Evolutionary conservation across 805 yeast species (phyloP), one percentile per base, ranked within the genome.

Genomic region (Aciculoconidium aculeatum): DNA sequence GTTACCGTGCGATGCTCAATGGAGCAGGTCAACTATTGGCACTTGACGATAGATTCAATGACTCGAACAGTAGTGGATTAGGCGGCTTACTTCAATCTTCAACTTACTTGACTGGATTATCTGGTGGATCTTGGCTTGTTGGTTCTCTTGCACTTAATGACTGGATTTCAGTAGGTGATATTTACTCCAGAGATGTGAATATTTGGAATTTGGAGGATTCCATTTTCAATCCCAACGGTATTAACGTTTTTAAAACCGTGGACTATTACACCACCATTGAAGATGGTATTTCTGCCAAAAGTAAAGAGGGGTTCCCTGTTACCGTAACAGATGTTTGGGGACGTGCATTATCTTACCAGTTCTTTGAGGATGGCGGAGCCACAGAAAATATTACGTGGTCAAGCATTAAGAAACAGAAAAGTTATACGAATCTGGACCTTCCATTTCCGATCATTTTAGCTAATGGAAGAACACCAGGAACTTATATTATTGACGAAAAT

Each of bases 121-220:
- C 79, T 30, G 77, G 76, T 4, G 84, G 83, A 38, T 71, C 77
- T 11, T 67, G 67, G 23, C 49, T 54, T 37, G 77, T 76, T 1
- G 83, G 84, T 28, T 35, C 42, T 23, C 34, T 63, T 17, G 61
- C 49, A n/a, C 39, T 61, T 29, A 64, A 63, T 32, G 45, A 61
- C 37, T 64, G 56, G 53, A 42, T 52, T 5, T 45, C 61, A 1
- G 59, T 61, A 7, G 53, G 33, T 5, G 55, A 57, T 21, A 49
- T 61, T 12, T 7, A 58, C 11, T 31, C 40, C 11, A 49, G 46
- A 5, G 33, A 44, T 7, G 32, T 39, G 9, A 47, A 48, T 14
- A 67, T 82, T 32, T 85, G 95, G 95, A 74, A 84, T 42, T 62
- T 85, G 30, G 65, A 65, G 8, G 61, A 76, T 40, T 65, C 78